A percentile compares a stretch with the other conserved stretches of the same genome.
Conservation (phyloP, 345 rosid genomes). For the Corymbia maculata region DNA sequence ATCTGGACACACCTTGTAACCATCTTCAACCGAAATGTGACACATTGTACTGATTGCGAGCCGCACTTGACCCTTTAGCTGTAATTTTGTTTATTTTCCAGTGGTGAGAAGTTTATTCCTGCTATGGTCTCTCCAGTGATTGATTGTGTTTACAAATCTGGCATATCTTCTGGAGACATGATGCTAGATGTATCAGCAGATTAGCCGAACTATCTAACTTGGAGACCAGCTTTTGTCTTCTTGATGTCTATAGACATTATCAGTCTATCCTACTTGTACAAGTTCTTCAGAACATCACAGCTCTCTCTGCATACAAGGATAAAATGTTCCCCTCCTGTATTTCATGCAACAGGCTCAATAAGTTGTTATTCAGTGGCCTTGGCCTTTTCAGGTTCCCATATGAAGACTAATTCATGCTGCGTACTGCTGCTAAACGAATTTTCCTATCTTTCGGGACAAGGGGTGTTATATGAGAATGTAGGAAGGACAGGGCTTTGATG, state of each 20-base stretch:
- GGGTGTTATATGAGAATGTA: not conserved
- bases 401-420: constrained; percentile 82
- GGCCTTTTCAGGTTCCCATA: constrained; percentile 42
- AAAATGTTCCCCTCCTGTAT: not conserved
- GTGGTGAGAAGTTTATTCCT: not conserved
- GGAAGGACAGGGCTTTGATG: not conserved
- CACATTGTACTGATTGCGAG: not conserved
- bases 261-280: not conserved
- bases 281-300: not conserved
- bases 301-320: not conserved
- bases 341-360: not conserved
- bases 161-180: not conserved
- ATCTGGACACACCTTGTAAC: not conserved
- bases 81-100: not conserved
- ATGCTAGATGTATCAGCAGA: not conserved
- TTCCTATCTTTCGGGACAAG: not conserved
- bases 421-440: constrained; percentile 15
- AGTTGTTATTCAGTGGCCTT: not conserved
- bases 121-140: not conserved
- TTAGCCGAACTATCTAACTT: not conserved
- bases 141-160: not conserved
- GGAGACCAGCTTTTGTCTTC: not conserved
- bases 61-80: not conserved
- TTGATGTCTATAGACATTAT: not conserved
- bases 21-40: not conserved